Percentiles rank a stretch among this genome's conserved stretches.
These are phyloP conservation scores for Stenogyne calaminthoides DNA, from an alignment of 305 asterid genomes.

Conservation along the genomic window DNA sequence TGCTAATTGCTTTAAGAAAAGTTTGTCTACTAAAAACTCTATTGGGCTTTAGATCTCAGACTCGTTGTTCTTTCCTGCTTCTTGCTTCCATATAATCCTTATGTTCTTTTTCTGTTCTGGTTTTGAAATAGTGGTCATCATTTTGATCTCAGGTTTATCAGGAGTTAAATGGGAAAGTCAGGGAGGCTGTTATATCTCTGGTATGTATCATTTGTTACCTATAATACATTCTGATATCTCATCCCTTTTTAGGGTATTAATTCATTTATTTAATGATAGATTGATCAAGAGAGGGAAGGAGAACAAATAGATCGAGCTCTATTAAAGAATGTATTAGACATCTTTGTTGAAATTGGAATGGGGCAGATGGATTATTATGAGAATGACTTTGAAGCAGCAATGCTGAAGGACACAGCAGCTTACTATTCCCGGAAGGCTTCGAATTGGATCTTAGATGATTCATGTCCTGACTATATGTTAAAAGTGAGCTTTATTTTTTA, in stretches of 20 bases:
- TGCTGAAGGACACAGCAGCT: slow-evolving; percentile 73
- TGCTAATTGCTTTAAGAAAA: slow-evolving; percentile 15
- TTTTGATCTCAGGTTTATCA: slow-evolving; percentile 60
- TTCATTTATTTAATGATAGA: slow-evolving; percentile 37
- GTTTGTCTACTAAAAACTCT: background rate
- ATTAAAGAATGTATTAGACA: slow-evolving; percentile 76
- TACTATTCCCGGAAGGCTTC: slow-evolving; percentile 91
- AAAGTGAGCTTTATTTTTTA: slow-evolving; percentile 44
- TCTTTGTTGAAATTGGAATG: slow-evolving; percentile 88
- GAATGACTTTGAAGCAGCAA: slow-evolving; percentile 69
- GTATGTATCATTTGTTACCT: slow-evolving; percentile 38
- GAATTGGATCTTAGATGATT: slow-evolving; percentile 82
- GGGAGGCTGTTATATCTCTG: slow-evolving; percentile 82
- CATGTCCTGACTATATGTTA: slow-evolving; percentile 91
- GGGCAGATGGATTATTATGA: slow-evolving; percentile 76
- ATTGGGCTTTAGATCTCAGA: background rate
- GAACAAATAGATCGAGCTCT: slow-evolving; percentile 82
- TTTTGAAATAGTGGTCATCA: slow-evolving; percentile 15
- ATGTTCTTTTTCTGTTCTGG: background rate
- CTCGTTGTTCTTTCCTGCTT: background rate
- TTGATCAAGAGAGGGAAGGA: slow-evolving; percentile 89
- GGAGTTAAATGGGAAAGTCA: slow-evolving; percentile 66
- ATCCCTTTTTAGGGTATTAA: slow-evolving; percentile 18
- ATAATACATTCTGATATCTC: background rate
- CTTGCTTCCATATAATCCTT: slow-evolving; percentile 16